Evolutionary conservation across 345 rosid species (phyloP), one percentile per base, ranked within the genome.

Genomic region (Euphorbia peplus): DNA sequence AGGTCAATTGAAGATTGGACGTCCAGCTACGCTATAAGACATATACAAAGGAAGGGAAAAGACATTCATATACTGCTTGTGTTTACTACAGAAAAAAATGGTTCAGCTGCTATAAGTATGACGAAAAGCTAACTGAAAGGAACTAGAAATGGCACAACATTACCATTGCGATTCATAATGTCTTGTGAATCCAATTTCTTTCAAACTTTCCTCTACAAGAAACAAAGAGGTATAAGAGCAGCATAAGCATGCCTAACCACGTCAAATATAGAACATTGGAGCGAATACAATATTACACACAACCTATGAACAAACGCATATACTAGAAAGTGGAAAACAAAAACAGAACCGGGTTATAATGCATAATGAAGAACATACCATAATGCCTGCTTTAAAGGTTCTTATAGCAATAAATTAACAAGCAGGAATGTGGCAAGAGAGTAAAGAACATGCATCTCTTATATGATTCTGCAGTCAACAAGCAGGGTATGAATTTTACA

Each of bases 1-100:
- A 42, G 26, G 51, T 74, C 74, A 80, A 63, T 22, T 48, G 72
- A 63, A 68, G 62, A 67, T 69, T 63, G 61, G 26, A 65, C 16
- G 37, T 32, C 37, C 37, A 26, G 35, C 22, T 57, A 64, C 28
- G 62, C 44, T 66, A 29, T 25, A 59, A 48, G 70, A 65, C 79
- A 75, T 72, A 71, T 46, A 48, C 62, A 63, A 25, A 60, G n/a
- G 32, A 8, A 66, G 13, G 44, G 55, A 13, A 4, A 35, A 9
- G 5, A 48, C 8, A 46, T 30, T 41, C 10, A 19, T 22, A 41
- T 5, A 30, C 60, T 57, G 52, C 37, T 57, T 22, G 13, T 4
- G 28, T 42, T 44, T 41, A 35, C 35, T 22, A 30, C 21, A 61
- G 25, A 22, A 13, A 39, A 61, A 56, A 14, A 29, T 1, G 64